phyloP scores from a whole-genome alignment of 2,329 filamentous ascomycete species.

The Knufia fluminis region DNA sequence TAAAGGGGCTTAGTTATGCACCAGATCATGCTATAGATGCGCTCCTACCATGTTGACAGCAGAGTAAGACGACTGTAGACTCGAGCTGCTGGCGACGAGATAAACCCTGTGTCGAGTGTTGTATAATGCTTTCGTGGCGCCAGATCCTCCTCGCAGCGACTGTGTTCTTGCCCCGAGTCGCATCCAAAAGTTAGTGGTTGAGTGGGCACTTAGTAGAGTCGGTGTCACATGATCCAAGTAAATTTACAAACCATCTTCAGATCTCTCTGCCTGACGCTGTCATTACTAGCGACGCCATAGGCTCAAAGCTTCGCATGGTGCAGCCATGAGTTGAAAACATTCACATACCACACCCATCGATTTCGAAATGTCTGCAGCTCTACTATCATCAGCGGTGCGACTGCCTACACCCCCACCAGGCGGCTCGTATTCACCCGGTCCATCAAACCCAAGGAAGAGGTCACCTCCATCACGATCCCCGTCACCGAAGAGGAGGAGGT shows the following conservation, averaged over 20 bases:
- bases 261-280: not conserved
- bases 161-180: not conserved
- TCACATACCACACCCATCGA: not conserved
- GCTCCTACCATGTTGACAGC: not conserved
- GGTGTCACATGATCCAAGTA: too few species aligned
- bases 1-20: constrained; percentile 5
- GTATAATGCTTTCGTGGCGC: too few species aligned
- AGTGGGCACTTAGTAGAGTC: too few species aligned
- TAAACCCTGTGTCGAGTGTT: not conserved
- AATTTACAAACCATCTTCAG: too few species aligned
- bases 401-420: constrained; percentile 48
- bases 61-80: too few species aligned
- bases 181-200: too few species aligned
- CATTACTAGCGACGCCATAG: too few species aligned
- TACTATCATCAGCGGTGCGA: constrained; percentile 49
- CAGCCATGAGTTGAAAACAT: not conserved
- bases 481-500: constrained; percentile 42
- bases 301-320: too few species aligned
- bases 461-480: constrained; percentile 45
- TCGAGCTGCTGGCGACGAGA: too few species aligned
- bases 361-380: constrained; percentile 29
- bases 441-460: constrained; percentile 44
- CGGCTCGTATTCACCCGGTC: constrained; percentile 39
- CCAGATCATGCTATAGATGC: not conserved
- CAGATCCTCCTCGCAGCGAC: not conserved